Base-by-base conservation (phyloP, 805 yeast species). In the Metschnikowia picachoensis region DNA sequence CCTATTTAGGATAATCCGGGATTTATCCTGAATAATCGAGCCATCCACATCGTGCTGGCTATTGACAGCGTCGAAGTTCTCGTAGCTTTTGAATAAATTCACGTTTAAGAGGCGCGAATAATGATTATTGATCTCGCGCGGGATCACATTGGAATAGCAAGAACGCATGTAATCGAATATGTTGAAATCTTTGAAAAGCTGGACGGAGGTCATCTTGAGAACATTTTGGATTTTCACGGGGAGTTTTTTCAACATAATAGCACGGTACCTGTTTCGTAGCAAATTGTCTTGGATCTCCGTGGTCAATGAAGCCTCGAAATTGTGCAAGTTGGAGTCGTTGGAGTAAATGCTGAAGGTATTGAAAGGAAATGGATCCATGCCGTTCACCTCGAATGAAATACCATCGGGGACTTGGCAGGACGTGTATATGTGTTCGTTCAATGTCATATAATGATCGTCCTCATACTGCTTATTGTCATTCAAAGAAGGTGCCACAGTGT, bases 151-250 rank as follows among this genome's bases (percentile, higher is more conserved):
- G 43, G 55, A 65, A 53, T 72, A 72, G 48, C 74, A 71, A 6
- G 73, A 66, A 31, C 62, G 53, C 66, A 68, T 64, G 57, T 71
- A 72, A 49, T 68, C 70, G 47, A 60, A 69, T 20, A 68, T 51
- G 28, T 60, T 55, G 44, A 69, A 59, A 28, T 60, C 55, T 42
- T 71, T 67, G 52, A 68, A 68, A 31, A 67, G 50, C 30, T 65
- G 63, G 27, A 70, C 53, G 10, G 70, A 60, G 16, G 53, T 59
- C 50, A 57, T 65, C 37, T 56, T 48, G 28, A 71, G 51, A 30
- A 71, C 57, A 36, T 64, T 62, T 47, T 69, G 73, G 30, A 72
- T 57, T 45, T 68, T 66, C 8, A 44, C 43, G 2, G 75, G 75
- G 20, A 71, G 55, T 42, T 58, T 62, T 14, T 58, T 56, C 30